A percentile compares a stretch with the other conserved stretches of the same genome.
Evolutionary conservation across 2,329 filamentous ascomycete genomes (phyloP).

Genomic region (Penicillium glabrum): DNA sequence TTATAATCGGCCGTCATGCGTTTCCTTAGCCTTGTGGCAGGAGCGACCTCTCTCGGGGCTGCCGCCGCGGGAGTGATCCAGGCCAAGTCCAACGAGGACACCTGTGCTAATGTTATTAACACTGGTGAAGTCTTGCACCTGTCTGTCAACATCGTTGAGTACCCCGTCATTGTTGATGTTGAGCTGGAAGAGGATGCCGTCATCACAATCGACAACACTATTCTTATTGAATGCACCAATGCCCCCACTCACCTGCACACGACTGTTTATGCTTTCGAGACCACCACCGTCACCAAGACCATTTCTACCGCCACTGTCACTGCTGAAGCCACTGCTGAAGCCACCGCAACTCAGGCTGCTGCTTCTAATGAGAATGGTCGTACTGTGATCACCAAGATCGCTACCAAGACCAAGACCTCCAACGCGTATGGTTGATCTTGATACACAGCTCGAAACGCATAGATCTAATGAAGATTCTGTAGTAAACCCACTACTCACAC

Average conservation of each 20-base stretch:
- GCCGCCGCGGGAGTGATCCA: background rate
- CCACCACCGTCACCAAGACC: slow-evolving; percentile 6
- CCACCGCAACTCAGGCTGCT: background rate
- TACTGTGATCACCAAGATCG: background rate
- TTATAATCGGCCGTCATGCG: background rate
- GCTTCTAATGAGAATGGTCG: background rate
- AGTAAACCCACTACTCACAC: background rate
- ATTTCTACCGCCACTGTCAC: slow-evolving; percentile 5
- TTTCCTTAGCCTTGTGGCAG: background rate
- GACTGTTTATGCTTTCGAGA: slow-evolving; percentile 3
- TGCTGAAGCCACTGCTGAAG: background rate
- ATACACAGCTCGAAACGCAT: background rate
- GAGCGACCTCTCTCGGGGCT: background rate
- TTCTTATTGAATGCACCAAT: slow-evolving; percentile 7
- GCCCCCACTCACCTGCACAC: slow-evolving; percentile 7
- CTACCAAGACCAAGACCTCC: background rate
- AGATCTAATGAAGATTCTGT: background rate
- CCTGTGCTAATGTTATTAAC: slow-evolving; percentile 1
- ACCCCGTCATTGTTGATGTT: slow-evolving; percentile 4
- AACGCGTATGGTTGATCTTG: background rate
- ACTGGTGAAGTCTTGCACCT: slow-evolving; percentile 4
- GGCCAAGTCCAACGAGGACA: background rate
- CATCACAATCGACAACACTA: slow-evolving; percentile 5
- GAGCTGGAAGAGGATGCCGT: slow-evolving; percentile 4
- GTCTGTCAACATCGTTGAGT: slow-evolving; percentile 6